Base-by-base conservation (phyloP, 495 filamentous ascomycete species). In the Aspergillus steynii region DNA sequence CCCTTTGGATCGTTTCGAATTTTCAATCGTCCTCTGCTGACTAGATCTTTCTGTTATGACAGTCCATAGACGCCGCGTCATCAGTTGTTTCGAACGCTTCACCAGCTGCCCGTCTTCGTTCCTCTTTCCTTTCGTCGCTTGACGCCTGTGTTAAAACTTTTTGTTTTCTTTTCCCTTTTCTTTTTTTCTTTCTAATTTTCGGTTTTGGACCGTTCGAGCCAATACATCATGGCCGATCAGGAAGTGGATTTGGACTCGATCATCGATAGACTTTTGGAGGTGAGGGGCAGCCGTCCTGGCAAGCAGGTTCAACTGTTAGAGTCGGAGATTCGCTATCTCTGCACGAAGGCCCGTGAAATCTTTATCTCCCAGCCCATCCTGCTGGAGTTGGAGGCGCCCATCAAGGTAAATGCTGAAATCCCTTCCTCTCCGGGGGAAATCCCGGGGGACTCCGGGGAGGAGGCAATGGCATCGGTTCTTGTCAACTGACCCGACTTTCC, bases 301-400 rank as follows among this genome's bases (percentile, higher is more conserved):
- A 99, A 99, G 81, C 95, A 98, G 79, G 96, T 99, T 47, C 95
- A 99, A 77, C 86, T 99, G 62, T 81, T 97, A 63, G 95, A 99
- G 75, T 88, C 91, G 56, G 96, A 99, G 82, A 99, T 99, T 66
- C 91, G 95, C 68, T 97, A 87, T 81, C 87, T 99, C 64, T 99
- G 95, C 86, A 97, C 95, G 68, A 99, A 98, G 82, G 93, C 95
- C 46, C 90, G 95, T 61, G 95, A 99, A 79, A 99, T 99, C 68
- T 99, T 99, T 83, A 99, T 99, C 77, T 97, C 93, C 57, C 95
- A 99, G 84, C 95, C 95, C 60, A 99, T 99, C 68, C 80, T 99
- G 64, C 85, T 99, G 56, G 95, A 99, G 82, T 86, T 99, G 48
- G 95, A 99, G 72, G 95, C 95, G 64, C 95, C 95, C 52, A 99